Evolutionary conservation across 208 protist species (phyloP).

Genomic region (Acanthamoeba castellanii): DNA sequence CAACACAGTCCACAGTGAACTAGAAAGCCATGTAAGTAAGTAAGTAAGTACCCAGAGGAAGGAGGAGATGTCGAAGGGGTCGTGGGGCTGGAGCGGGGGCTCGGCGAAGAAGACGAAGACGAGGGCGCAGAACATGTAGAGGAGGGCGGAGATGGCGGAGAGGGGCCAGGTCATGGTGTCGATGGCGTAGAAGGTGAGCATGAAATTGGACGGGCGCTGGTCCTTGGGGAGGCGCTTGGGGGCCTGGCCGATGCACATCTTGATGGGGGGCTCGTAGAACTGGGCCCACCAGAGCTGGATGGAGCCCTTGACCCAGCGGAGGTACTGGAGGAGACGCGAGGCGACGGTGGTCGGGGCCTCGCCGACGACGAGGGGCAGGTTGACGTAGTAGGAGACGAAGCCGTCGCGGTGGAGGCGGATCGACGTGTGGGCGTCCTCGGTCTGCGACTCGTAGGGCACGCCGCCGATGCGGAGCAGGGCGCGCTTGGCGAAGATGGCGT

Average conservation of each 20-base stretch:
- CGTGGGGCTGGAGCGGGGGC: constrained; percentile 25
- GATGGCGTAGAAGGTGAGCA: constrained; percentile 63
- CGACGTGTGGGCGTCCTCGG: constrained; percentile 70
- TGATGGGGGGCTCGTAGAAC: constrained; percentile 11
- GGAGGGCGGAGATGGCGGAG: constrained; percentile 48
- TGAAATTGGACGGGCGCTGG: background rate
- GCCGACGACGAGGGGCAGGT: constrained; percentile 49
- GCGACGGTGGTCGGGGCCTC: constrained; percentile 61
- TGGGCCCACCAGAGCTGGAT: constrained; percentile 74
- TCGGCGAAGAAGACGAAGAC: constrained; percentile 66
- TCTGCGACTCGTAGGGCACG: constrained; percentile 69
- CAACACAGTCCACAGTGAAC: background rate
- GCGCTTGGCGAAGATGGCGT: constrained; percentile 69
- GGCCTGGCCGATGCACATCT: constrained; percentile 26
- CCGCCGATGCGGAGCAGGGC: constrained; percentile 58
- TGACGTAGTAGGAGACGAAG: constrained; percentile 74
- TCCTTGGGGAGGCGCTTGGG: constrained; percentile 34
- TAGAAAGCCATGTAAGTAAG: too few species aligned
- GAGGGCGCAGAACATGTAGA: constrained; percentile 76
- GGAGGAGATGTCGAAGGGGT: constrained; percentile 54
- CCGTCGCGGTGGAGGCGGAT: constrained; percentile 61
- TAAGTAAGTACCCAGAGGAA: constrained; percentile 53
- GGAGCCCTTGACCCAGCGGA: constrained; percentile 73
- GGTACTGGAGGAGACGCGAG: constrained; percentile 64
- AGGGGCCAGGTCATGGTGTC: constrained; percentile 74